Base-by-base conservation (phyloP, 2,329 filamentous ascomycete species). In the Alternaria postmessia region DNA sequence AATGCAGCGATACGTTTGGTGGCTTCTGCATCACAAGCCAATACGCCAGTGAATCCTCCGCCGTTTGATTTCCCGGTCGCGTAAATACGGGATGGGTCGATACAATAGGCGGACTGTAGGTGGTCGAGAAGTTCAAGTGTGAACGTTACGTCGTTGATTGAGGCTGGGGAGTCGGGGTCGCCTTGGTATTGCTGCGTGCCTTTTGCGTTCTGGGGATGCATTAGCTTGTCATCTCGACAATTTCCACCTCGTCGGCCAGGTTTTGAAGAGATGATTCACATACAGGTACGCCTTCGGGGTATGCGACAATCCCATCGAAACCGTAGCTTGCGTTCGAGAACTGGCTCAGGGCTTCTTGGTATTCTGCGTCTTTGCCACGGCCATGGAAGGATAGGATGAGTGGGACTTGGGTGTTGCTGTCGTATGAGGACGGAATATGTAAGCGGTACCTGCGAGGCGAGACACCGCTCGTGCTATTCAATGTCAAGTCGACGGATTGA, bases 21-120 rank as follows among this genome's bases (percentile, higher is more conserved):
- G 4, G 79, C 75, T 8, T 73, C 72, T 3, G 79, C 67, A 32
- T 82, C 76, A 70, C 83, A 86, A 4, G 84, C 83, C 5, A 85
- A 78, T 1, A 80, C 66, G 22, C 79, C 80, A 24, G 83, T 81
- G 43, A 84, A 83, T 11, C 81, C 85, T 2, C 83, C 86, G 6
- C 85, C 86, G 48, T 87, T 86, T 65, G 80, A 86, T 65, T 87
- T 86, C 46, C 83, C 83, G 1, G 79, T 78, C 12, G 79, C 79
- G 61, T 84, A 85, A 43, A 85, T 74, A 8, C 78, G 79, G 5
- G 68, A 65, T 2, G 72, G 61, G 59, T 85, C 80, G 62, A 86
- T 77, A 69, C 83, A 85, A 67, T 82, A 82, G 4, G 69, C 67
- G 9, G 69, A 59, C 53, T 78, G 67, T 11, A 85, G 64, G 30